Evolutionary conservation across 1,139 yeast species (phyloP).

Genomic region (Debaryomyces psychrophilus): DNA sequence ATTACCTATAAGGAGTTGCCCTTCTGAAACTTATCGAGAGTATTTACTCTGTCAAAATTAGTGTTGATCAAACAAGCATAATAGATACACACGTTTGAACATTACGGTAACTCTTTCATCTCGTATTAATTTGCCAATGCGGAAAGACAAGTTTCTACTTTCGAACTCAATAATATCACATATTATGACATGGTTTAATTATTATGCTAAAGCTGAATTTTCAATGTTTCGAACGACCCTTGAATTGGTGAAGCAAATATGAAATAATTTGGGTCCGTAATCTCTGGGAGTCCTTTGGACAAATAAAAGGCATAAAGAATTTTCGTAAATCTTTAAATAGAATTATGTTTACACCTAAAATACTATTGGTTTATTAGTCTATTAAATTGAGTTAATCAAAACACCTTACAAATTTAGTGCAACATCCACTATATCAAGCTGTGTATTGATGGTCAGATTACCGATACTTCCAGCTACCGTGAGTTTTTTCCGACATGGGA

Average conservation of each 20-base stretch:
- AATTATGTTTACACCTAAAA: background rate
- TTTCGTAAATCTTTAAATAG: background rate
- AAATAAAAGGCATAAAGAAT: background rate
- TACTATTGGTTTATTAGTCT: background rate
- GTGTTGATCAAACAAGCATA: too few relatives aligned
- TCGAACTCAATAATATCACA: too few relatives aligned
- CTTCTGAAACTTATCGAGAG: too few relatives aligned
- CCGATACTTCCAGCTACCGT: background rate
- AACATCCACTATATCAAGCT: background rate
- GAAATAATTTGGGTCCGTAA: background rate
- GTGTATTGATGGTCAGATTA: background rate
- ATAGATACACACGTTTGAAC: too few relatives aligned
- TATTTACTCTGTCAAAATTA: too few relatives aligned
- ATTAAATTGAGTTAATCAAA: background rate
- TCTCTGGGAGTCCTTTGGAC: background rate
- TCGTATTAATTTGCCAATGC: too few relatives aligned
- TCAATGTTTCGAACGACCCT: too few relatives aligned
- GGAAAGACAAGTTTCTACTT: too few relatives aligned
- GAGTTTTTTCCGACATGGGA: background rate
- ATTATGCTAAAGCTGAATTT: too few relatives aligned
- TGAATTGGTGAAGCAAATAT: background rate
- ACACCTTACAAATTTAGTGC: background rate
- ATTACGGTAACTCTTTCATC: too few relatives aligned
- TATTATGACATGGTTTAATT: too few relatives aligned
- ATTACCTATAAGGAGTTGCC: too few relatives aligned